A percentile compares a stretch with the other conserved stretches of the same genome.
Evolutionary conservation across 192 early-diverging fungal species (phyloP).

Genomic region (Backusella parvicylindrica): DNA sequence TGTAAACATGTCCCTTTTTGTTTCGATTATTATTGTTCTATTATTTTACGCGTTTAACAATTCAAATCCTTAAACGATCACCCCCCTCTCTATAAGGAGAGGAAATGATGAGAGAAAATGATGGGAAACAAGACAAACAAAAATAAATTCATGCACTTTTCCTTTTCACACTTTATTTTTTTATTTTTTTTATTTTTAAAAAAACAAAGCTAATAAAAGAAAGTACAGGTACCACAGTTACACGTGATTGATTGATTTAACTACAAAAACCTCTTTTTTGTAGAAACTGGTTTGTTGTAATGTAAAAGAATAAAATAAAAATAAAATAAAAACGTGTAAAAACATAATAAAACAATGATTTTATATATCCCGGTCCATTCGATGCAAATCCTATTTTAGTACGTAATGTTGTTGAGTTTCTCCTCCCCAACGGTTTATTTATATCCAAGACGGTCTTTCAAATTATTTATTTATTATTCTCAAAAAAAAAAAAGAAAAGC

Average conservation of each 20-base stretch:
- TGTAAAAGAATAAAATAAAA: no score
- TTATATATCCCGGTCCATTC: neutral
- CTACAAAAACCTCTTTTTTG: neutral
- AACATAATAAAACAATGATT: neutral
- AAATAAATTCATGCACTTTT: neutral
- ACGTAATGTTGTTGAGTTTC: neutral
- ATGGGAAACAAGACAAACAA: neutral
- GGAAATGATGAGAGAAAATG: neutral
- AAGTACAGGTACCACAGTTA: neutral
- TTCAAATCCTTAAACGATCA: neutral
- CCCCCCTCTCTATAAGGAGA: neutral
- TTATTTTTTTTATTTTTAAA: no score
- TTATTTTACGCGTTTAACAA: no score
- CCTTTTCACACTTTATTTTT: neutral
- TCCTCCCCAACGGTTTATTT: neutral
- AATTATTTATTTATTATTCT: neutral
- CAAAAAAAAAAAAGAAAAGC: neutral
- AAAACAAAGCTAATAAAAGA: neutral
- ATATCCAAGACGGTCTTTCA: neutral
- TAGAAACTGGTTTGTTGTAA: neutral
- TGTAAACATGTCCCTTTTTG: no score
- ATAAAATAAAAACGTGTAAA: neutral
- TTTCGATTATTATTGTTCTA: no score
- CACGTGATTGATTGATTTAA: neutral
- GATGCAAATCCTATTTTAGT: neutral